These are phyloP conservation scores for Mycena indigotica DNA, from an alignment of 768 basidiomycete genomes.

Conservation along the genomic window DNA sequence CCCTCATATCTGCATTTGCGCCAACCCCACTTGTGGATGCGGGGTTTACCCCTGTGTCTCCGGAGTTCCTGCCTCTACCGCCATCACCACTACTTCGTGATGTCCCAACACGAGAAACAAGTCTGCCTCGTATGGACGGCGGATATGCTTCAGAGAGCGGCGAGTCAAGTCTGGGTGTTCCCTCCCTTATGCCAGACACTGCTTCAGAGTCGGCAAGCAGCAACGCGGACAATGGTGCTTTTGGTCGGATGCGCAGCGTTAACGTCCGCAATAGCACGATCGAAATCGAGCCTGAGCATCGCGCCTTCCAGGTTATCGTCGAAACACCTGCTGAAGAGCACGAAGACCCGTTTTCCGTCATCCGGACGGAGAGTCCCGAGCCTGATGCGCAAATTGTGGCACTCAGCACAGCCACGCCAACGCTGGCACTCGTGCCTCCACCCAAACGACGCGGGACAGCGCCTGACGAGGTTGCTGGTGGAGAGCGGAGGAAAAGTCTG, in stretches of 20 bases:
- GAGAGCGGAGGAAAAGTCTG: neutral
- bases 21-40: slow-evolving; percentile 4
- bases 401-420: neutral
- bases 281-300: neutral
- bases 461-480: neutral
- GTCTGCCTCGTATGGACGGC: neutral
- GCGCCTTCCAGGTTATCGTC: neutral
- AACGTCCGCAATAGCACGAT: neutral
- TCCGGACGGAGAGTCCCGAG: neutral
- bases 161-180: neutral
- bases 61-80: slow-evolving; percentile 12
- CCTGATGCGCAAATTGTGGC: neutral
- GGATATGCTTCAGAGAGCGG: neutral
- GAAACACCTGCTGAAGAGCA: neutral
- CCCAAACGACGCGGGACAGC: neutral
- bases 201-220: neutral
- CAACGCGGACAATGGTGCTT: neutral
- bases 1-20: slow-evolving; percentile 20
- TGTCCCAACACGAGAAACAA: too few species aligned
- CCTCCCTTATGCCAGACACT: neutral
- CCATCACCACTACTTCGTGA: too few species aligned
- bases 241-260: neutral
- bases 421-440: neutral
- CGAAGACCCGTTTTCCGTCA: neutral
- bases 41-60: slow-evolving; percentile 12